These are phyloP conservation scores for Colletotrichum horii DNA, from an alignment of 2,329 filamentous ascomycete genomes.

Conservation along the genomic window DNA sequence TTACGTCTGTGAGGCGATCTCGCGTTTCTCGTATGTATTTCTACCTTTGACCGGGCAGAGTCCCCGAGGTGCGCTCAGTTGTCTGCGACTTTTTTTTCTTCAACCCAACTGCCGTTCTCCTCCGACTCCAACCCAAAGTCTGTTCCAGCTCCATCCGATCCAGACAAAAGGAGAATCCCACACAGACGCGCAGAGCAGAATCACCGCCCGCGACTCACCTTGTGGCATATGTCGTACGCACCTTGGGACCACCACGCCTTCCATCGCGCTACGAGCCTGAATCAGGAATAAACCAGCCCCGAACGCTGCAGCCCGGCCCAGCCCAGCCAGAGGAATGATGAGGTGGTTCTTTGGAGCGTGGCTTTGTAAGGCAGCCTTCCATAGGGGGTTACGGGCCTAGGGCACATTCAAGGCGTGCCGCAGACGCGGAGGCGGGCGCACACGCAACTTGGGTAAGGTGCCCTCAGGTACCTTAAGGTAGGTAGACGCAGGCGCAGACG, in stretches of 20 bases:
- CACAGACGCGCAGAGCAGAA: background rate
- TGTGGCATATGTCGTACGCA: background rate
- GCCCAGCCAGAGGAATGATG: background rate
- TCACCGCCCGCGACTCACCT: background rate
- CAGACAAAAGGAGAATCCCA: background rate
- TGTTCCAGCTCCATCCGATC: background rate
- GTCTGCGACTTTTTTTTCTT: background rate
- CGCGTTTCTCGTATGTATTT: background rate
- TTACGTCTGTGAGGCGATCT: background rate
- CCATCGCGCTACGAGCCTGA: background rate
- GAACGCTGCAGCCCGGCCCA: background rate
- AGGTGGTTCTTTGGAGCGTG: background rate
- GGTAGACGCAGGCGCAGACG: background rate
- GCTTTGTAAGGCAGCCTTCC: background rate
- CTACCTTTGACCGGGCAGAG: background rate
- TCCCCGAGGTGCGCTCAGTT: background rate
- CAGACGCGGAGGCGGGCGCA: background rate
- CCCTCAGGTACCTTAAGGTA: background rate
- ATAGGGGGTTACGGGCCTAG: background rate
- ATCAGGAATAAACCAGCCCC: background rate
- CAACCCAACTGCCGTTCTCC: background rate
- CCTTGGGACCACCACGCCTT: background rate
- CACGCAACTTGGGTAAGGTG: background rate
- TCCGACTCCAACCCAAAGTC: background rate
- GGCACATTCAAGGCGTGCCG: background rate